Conservation (phyloP, 2,329 filamentous ascomycete species). For the Aspergillus sp. region DNA sequence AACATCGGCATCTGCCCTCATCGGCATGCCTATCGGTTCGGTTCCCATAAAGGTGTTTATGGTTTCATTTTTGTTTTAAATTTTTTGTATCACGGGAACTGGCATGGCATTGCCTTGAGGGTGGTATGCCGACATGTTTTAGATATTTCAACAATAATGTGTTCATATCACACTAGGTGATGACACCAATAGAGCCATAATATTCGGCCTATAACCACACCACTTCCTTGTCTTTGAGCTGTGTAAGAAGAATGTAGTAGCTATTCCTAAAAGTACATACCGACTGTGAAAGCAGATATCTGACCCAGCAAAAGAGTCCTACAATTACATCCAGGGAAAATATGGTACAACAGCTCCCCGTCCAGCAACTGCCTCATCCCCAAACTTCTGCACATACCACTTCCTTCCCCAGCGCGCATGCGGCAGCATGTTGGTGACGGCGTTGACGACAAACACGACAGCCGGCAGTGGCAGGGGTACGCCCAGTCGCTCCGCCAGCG, state of each 20-base stretch:
- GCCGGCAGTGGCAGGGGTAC: conserved; percentile 67
- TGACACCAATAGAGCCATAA: conserved; percentile 12
- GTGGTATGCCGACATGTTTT: conserved; percentile 17
- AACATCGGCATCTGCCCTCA: conserved; percentile 44
- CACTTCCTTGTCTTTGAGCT: conserved; percentile 16
- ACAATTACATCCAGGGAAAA: conserved; percentile 36
- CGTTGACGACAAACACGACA: conserved; percentile 78
- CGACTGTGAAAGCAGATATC: background rate
- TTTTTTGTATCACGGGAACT: conserved; percentile 13
- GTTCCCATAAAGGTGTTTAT: conserved; percentile 9
- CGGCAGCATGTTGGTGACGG: conserved; percentile 85
- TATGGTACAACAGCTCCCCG: conserved; percentile 72
- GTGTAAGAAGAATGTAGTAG: conserved; percentile 14
- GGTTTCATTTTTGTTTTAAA: conserved; percentile 11
- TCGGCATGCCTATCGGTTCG: conserved; percentile 14
- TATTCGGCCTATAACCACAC: background rate
- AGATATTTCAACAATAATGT: conserved; percentile 37
- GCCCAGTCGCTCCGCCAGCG: conserved; percentile 22
- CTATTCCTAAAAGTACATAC: background rate
- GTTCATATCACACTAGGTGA: conserved; percentile 19
- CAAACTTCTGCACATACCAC: conserved; percentile 90
- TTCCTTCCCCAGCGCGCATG: conserved; percentile 73
- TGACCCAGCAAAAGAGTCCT: background rate
- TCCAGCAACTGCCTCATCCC: conserved; percentile 71
- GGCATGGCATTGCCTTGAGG: conserved; percentile 15